Evolutionary conservation across 2,329 filamentous ascomycete genomes (phyloP), one percentile per base, ranked within the genome.

Genomic region (Simplicillium aogashimaense): DNA sequence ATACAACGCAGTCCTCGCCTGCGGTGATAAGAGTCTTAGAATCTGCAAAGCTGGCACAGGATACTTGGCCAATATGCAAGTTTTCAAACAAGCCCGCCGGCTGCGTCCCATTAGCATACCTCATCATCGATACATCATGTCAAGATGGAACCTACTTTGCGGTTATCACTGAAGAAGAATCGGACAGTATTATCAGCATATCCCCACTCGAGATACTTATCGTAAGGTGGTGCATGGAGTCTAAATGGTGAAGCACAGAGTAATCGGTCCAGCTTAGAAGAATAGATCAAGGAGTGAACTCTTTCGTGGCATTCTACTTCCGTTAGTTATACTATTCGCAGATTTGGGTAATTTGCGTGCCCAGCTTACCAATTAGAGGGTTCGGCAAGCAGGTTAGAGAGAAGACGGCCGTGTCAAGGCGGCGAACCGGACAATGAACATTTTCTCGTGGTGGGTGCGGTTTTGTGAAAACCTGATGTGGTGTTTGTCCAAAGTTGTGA

Each of bases 401-500:
- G 48, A 86, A 81, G 1, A 86, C 80, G 1, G 82, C 75, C 0
- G 78, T 83, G 57, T 98, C 90, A 0, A 98, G 68, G 41, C 86
- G 76, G 42, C 76, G 78, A 3, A 74, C 66, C 5, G 78, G 79
- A 40, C 79, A 75, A 16, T 76, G 68, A 4, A 73, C 63, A 41
- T 84, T 74, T 48, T 94, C 88, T 12, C 83, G 76, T n/a, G 75
- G 65, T 3, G 84, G 81, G 59, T 98, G 92, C 11, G 83, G 72
- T 43, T 83, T 82, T 35, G 78, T 76, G 58, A 97, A 98, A 13
- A 97, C 83, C 58, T 98, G 94, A 51, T 94, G 85, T 2, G 94
- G 92, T 2, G 94, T 98, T 59, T 98, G 92, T 1, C 92, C 92
- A 59, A 98, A 98, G 52, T 97, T 97, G 61, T 98, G 90, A 51